Percentiles rank a stretch among this genome's conserved stretches.
These are phyloP conservation scores for Botrytis medusae DNA, from an alignment of 2,329 filamentous ascomycete species.

Conservation along the genomic window DNA sequence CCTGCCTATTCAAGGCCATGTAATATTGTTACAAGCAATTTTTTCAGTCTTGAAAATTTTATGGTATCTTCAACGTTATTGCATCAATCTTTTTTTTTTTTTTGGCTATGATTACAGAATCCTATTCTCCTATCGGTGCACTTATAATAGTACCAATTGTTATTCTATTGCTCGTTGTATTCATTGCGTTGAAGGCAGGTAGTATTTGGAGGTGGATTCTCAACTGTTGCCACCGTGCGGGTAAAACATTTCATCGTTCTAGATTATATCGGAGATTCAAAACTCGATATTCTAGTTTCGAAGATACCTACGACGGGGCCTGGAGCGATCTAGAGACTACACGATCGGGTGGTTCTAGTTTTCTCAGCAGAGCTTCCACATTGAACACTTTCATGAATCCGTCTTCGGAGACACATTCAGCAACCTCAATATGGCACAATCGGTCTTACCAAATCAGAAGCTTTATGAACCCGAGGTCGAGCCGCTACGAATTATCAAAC, in stretches of 20 bases:
- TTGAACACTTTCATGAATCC: slow-evolving; percentile 35
- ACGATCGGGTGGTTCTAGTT: slow-evolving; percentile 30
- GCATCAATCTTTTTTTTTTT: slow-evolving; percentile 36
- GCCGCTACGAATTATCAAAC: slow-evolving; percentile 54
- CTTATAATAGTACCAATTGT: slow-evolving; percentile 49
- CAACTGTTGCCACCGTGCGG: slow-evolving; percentile 29
- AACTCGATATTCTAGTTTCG: slow-evolving; percentile 8
- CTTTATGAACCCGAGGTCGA: slow-evolving; percentile 41
- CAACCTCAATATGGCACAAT: slow-evolving; percentile 42
- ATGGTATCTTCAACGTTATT: slow-evolving; percentile 27
- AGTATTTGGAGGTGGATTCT: slow-evolving; percentile 31
- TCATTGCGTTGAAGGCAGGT: slow-evolving; percentile 37
- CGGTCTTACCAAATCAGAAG: slow-evolving; percentile 38
- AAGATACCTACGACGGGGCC: slow-evolving; percentile 41
- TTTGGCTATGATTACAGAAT: slow-evolving; percentile 43
- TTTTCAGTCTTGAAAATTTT: neutral
- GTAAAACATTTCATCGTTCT: slow-evolving; percentile 26
- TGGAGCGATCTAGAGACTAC: slow-evolving; percentile 42
- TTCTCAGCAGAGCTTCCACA: slow-evolving; percentile 26
- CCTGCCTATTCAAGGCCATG: neutral
- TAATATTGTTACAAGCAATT: neutral
- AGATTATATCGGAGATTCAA: slow-evolving; percentile 28
- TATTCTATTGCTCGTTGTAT: slow-evolving; percentile 41
- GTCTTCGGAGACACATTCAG: slow-evolving; percentile 20
- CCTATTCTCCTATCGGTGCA: slow-evolving; percentile 44